A percentile compares a stretch with the other conserved stretches of the same genome.
These are phyloP conservation scores for Spergularia bocconei DNA, from an alignment of 148 eudicot genomes.

Conservation along the genomic window DNA sequence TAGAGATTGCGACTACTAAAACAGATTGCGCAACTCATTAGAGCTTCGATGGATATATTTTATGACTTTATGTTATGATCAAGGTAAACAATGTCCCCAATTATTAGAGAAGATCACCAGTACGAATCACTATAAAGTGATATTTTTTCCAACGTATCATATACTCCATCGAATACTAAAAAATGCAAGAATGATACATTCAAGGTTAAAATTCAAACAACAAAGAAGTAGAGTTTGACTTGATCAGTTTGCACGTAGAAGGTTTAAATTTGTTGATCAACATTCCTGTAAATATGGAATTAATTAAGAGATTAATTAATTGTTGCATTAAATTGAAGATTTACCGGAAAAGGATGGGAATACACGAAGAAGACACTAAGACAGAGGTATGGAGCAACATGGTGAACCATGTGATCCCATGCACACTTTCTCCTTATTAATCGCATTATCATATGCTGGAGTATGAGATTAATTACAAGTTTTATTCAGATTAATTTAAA, in stretches of 20 bases:
- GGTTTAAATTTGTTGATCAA: not conserved
- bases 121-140: no score
- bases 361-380: not conserved
- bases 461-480: not conserved
- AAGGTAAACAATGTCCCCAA: no score
- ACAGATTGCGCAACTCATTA: no score
- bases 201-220: not conserved
- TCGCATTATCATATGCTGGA: slow-evolving; percentile 15
- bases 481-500: not conserved
- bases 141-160: not conserved
- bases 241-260: not conserved
- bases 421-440: slow-evolving; percentile 12
- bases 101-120: no score
- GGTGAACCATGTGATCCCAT: slow-evolving; percentile 25
- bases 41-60: no score
- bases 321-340: slow-evolving; percentile 6
- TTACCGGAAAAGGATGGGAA: slow-evolving; percentile 3
- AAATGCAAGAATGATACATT: not conserved
- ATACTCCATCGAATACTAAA: not conserved
- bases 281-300: not conserved
- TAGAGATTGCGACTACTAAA: no score
- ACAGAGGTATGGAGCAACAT: slow-evolving; percentile 8
- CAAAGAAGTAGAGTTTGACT: not conserved
- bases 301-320: not conserved
- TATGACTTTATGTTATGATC: no score